A percentile compares a stretch with the other conserved stretches of the same genome.
phyloP scores from a whole-genome alignment of 1,284 basidiomycete species.

The Stereum hirsutum region DNA sequence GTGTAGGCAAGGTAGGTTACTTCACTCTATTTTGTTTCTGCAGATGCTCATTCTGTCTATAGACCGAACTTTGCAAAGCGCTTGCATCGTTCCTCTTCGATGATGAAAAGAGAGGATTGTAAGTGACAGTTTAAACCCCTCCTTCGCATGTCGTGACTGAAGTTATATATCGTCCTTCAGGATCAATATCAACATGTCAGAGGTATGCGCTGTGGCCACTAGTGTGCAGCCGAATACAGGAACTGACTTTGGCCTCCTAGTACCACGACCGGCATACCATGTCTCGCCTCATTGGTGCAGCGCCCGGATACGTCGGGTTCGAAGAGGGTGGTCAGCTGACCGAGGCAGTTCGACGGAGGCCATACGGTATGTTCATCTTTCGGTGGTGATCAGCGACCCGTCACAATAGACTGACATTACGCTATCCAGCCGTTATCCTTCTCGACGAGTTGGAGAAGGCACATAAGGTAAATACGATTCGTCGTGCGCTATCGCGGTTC shows the following conservation, averaged over 20 bases:
- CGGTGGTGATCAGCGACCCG: not conserved
- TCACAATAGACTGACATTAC: slow-evolving; percentile 3
- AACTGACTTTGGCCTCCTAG: slow-evolving; percentile 17
- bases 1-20: slow-evolving; percentile 61
- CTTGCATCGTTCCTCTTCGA: slow-evolving; percentile 84
- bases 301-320: slow-evolving; percentile 90
- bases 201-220: slow-evolving; percentile 24
- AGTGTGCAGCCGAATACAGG: not conserved
- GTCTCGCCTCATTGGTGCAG: slow-evolving; percentile 83
- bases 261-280: slow-evolving; percentile 89
- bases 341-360: slow-evolving; percentile 79
- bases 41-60: not conserved
- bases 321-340: slow-evolving; percentile 89
- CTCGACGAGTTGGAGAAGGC: slow-evolving; percentile 92
- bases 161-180: slow-evolving; percentile 23
- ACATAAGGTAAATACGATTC: slow-evolving; percentile 46
- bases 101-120: slow-evolving; percentile 80
- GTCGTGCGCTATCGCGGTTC: not conserved
- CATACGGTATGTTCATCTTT: slow-evolving; percentile 47
- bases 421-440: slow-evolving; percentile 54
- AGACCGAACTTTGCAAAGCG: slow-evolving; percentile 87
- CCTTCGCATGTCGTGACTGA: not conserved
- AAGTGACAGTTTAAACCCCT: slow-evolving; percentile 18
- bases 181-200: slow-evolving; percentile 89
- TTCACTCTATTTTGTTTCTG: not conserved